phyloP scores from a whole-genome alignment of 2,329 filamentous ascomycete species.

The Akanthomyces uredinophilus region DNA sequence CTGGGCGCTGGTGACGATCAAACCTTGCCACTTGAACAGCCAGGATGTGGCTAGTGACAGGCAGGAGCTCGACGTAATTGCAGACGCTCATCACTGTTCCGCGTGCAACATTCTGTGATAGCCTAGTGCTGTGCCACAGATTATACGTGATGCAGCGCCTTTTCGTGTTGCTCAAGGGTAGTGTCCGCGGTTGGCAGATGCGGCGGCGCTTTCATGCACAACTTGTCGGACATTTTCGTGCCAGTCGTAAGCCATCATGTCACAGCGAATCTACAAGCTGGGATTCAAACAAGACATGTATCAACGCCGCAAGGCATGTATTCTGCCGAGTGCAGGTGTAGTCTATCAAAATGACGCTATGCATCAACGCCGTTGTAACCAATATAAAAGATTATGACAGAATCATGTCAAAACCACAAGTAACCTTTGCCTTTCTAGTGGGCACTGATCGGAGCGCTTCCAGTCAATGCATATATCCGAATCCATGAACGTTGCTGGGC shows the following conservation, averaged over 20 bases:
- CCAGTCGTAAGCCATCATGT: too few relatives aligned
- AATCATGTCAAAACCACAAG: neutral
- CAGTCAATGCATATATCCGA: neutral
- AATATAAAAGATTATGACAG: neutral
- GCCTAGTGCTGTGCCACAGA: neutral
- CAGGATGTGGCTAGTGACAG: too few relatives aligned
- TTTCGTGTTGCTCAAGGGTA: neutral
- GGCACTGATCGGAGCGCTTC: conserved; percentile 13
- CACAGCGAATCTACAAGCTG: too few relatives aligned
- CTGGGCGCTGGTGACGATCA: too few relatives aligned
- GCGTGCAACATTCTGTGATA: neutral
- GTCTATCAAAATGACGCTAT: neutral
- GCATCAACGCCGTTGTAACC: too few relatives aligned
- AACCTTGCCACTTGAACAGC: too few relatives aligned
- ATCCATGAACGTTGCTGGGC: neutral
- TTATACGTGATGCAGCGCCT: neutral
- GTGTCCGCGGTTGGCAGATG: neutral
- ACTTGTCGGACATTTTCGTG: too few relatives aligned
- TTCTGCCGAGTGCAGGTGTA: too few relatives aligned
- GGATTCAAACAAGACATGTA: too few relatives aligned
- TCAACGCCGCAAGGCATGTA: neutral
- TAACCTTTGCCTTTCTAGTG: neutral
- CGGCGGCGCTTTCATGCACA: too few relatives aligned
- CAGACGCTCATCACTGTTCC: neutral
- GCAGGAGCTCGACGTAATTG: neutral